Conservation (phyloP, 371 early-diverging fungal genomes). For the Mortierella sp. region DNA sequence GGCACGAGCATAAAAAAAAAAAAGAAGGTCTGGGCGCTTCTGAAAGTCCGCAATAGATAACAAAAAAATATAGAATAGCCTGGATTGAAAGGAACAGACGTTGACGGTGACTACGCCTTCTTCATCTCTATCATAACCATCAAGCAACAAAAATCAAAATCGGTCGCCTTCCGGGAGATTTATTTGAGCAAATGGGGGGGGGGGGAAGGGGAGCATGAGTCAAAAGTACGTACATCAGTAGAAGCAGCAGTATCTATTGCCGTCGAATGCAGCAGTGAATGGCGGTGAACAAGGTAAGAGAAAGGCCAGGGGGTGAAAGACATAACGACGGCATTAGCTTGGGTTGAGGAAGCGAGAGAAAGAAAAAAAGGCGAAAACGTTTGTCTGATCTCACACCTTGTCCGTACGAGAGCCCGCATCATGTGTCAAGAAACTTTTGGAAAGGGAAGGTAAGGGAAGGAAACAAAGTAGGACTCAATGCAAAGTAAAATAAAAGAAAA, state of each 20-base stretch:
- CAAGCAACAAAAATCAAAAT: neutral
- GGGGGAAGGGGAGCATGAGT: too few species aligned
- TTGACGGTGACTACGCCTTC: neutral
- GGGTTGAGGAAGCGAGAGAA: neutral
- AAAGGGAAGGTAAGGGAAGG: neutral
- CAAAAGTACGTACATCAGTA: too few species aligned
- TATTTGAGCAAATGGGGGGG: too few species aligned
- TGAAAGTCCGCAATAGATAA: conserved; percentile 6
- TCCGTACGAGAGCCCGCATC: conserved; percentile 23
- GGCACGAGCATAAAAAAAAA: neutral
- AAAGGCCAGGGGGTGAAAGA: neutral
- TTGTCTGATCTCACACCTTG: conserved; percentile 18
- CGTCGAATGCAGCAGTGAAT: neutral
- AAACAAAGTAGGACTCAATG: neutral
- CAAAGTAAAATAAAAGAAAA: neutral
- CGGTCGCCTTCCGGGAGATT: too few species aligned
- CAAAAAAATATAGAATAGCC: neutral
- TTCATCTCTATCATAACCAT: neutral
- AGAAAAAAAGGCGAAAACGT: neutral
- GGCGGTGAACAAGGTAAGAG: neutral
- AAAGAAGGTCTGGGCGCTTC: conserved; percentile 32
- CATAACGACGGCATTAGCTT: neutral
- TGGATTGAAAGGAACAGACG: neutral
- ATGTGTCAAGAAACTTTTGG: conserved; percentile 12
- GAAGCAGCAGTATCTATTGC: neutral